These are phyloP conservation scores for Moringa oleifera DNA, from an alignment of 345 rosid genomes.

Conservation along the genomic window DNA sequence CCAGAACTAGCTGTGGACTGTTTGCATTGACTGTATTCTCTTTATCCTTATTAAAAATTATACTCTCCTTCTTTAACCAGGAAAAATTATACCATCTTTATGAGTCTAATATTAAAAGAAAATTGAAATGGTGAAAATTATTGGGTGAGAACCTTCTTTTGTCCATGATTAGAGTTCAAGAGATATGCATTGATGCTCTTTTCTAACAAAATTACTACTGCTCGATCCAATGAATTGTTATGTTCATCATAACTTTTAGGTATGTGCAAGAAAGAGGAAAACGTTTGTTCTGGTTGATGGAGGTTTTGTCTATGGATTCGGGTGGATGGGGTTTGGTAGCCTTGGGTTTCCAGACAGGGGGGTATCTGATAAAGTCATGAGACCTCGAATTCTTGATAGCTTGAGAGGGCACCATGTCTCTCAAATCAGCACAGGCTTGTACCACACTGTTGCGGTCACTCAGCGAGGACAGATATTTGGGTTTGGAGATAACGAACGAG, in stretches of 20 bases:
- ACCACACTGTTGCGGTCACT: slow-evolving; percentile 83
- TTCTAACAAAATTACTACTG: not conserved
- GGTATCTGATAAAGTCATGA: slow-evolving; percentile 63
- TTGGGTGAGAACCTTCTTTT: not conserved
- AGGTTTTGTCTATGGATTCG: slow-evolving; percentile 76
- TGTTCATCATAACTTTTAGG: slow-evolving; percentile 32
- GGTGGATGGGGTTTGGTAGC: slow-evolving; percentile 92
- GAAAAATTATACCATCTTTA: no score
- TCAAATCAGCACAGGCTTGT: slow-evolving; percentile 85
- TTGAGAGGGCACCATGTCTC: slow-evolving; percentile 62
- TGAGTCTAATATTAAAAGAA: no score
- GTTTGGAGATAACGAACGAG: slow-evolving; percentile 89
- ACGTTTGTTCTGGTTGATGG: slow-evolving; percentile 79
- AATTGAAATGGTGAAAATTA: no score
- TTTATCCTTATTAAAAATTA: no score
- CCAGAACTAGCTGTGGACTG: no score
- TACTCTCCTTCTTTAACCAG: no score
- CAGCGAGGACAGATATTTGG: slow-evolving; percentile 65
- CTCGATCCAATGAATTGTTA: not conserved
- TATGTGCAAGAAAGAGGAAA: slow-evolving; percentile 94
- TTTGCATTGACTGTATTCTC: no score
- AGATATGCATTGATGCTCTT: not conserved
- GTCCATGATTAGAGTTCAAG: not conserved
- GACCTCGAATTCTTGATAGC: slow-evolving; percentile 64
- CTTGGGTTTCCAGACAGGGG: slow-evolving; percentile 85